Base-by-base conservation (phyloP, 106 monocot genomes). In the Iris macrosiphon region DNA sequence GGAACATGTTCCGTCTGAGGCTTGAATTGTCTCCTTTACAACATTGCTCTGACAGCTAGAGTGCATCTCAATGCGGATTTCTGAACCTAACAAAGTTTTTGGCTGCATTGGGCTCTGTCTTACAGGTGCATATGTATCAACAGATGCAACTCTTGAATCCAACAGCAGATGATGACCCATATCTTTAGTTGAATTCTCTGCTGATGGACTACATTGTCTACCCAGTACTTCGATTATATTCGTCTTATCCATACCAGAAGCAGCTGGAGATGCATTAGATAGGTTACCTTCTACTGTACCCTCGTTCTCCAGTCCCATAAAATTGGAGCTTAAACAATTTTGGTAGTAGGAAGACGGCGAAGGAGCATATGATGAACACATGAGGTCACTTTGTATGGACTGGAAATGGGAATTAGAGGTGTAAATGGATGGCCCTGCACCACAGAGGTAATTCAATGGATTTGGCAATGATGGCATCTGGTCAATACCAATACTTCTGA, bases 171-270 rank as follows among this genome's bases (percentile, higher is more conserved):
- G 30, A 45, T 40, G 61, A 33, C 8, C 12, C 20, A 17, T 40
- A 26, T 24, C 44, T 54, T 64, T 27, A 41, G 29, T 28, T 45
- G 61, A 31, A 41, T 45, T 56, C 8, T 40, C 61, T 59, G 63
- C 30, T 9, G 43, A 45, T 26, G 12, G 33, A 55, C 17, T 18
- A 46, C 30, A 12, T 23, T 25, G 12, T 40, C 1, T 43, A 4
- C 52, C 63, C 57, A 30, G 27, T 24, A 52, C 7, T 16, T 71
- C 56, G 26, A 33, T 56, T 20, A 25, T 62, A 59, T 69, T 56
- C 31, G 30, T 19, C 8, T 44, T 23, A 13, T 38, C 23, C 30
- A 62, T 26, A 45, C 15, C 47, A 64, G 59, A 49, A 29, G 31
- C 23, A 59, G 52, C n/a, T 25, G 59, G 18, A 26, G 34, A 21